phyloP scores from a whole-genome alignment of 208 protist genomes.

The Acanthamoeba comandoni region DNA sequence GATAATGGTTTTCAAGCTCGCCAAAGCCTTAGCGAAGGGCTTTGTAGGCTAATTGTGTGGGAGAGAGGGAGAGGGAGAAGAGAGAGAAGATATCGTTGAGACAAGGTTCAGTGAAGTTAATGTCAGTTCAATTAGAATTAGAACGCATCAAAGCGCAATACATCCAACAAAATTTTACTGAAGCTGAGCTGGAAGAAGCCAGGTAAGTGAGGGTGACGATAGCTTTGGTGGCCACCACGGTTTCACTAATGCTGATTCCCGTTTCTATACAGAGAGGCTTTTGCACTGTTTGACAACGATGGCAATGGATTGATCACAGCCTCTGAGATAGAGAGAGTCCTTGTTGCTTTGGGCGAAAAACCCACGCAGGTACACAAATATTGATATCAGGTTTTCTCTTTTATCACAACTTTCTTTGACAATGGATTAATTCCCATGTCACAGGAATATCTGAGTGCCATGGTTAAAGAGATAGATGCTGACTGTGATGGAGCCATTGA shows the following conservation, averaged over 20 bases:
- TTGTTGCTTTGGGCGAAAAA: neutral
- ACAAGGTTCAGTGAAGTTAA: too few species aligned
- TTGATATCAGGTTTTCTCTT: too few species aligned
- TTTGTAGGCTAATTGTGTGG: too few species aligned
- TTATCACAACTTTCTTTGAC: too few species aligned
- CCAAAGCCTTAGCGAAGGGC: too few species aligned
- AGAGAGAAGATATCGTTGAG: too few species aligned
- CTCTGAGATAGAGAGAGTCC: neutral
- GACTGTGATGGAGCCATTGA: neutral
- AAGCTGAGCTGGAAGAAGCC: neutral
- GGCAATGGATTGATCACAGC: neutral
- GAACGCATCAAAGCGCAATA: neutral
- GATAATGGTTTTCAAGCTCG: too few species aligned
- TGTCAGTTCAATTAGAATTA: neutral
- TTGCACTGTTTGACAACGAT: conserved; percentile 11
- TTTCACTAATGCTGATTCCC: neutral
- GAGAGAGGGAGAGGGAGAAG: too few species aligned
- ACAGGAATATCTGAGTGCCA: neutral
- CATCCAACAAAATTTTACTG: neutral
- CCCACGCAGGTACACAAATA: neutral
- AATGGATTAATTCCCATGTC: too few species aligned
- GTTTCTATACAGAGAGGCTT: neutral
- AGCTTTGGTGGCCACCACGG: neutral
- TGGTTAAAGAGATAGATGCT: conserved; percentile 4
- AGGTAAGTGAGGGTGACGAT: too few species aligned